Percentiles rank a stretch among this genome's conserved stretches.
phyloP scores from a whole-genome alignment of 2,329 filamentous ascomycete genomes.

The Pseudocercospora musae region DNA sequence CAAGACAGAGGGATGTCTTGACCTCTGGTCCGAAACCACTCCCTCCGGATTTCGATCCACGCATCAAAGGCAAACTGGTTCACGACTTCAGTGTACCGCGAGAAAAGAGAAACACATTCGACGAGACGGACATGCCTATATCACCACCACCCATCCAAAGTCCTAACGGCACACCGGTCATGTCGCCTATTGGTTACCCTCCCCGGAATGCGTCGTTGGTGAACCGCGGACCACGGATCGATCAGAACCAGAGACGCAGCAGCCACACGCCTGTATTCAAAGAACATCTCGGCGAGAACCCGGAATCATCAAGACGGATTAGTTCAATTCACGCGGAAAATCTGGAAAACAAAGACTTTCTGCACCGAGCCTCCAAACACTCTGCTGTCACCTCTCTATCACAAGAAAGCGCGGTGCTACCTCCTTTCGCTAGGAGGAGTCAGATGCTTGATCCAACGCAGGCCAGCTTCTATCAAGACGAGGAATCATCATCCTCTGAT shows the following conservation, averaged over 20 bases:
- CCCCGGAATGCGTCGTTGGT: constrained; percentile 21
- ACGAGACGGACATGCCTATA: constrained; percentile 16
- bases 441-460: constrained; percentile 32
- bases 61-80: constrained; percentile 60
- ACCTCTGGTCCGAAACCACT: constrained; percentile 48
- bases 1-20: constrained; percentile 49
- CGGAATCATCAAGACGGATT: constrained; percentile 39
- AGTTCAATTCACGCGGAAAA: constrained; percentile 47
- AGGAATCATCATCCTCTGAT: constrained; percentile 27
- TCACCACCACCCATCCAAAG: constrained; percentile 4
- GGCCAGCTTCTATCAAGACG: constrained; percentile 27
- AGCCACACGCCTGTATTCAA: constrained; percentile 58
- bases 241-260: constrained; percentile 19
- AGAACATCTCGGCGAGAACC: constrained; percentile 59
- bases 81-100: constrained; percentile 64
- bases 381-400: constrained; percentile 23
- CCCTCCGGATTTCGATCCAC: constrained; percentile 60
- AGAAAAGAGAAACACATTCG: constrained; percentile 34
- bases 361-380: constrained; percentile 43
- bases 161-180: constrained; percentile 1
- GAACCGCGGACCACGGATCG: constrained; percentile 11
- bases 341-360: constrained; percentile 48
- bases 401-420: constrained; percentile 32
- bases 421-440: constrained; percentile 36
- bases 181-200: constrained; percentile 15